Base-by-base conservation (phyloP, 352 stramenopile genomes). In the Phytopythium cucurbitacearum region DNA sequence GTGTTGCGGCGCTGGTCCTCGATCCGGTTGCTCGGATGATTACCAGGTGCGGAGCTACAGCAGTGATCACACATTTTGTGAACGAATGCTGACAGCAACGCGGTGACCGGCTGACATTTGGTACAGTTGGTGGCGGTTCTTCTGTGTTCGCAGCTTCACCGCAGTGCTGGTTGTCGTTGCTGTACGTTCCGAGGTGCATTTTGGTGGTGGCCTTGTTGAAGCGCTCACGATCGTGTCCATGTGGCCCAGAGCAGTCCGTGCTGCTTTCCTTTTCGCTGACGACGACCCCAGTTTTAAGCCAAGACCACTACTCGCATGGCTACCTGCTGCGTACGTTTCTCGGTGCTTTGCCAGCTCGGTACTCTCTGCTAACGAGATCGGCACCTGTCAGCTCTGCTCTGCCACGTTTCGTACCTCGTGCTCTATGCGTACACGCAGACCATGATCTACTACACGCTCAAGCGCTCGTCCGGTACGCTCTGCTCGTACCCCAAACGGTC, bases 351-450 rank as follows among this genome's bases (percentile, higher is more conserved):
- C 8, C 21, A 28, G 21, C 21, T 28, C 21, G 21, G 21, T 2
- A 28, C 2, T 2, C 21, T 28, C 21, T 2, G 21, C 21, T 28
- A 28, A 28, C 21, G 21, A 28, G 1, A 2, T 15, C 1, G 28
- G 13, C 33, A n/a, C 16, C 3, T 16, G 36, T 13, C 0, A 84
- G 69, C 80, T 0, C 54, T 88, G 4, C 39, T 70, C 8, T 59
- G 60, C 16, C 78, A 89, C 41, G 63, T 85, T 9, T 47, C 54
- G n/a, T 89, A 79, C 55, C 64, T 89, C 15, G 62, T 74, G 13
- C 49, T 75, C 7, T 87, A 77, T 48, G 65, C 76, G 1, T 90
- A 88, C 66, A 85, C 80, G 4, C 76, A 90, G 56, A 90, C 80
- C 7, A 90, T 88, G 76, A 62, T 87, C 15, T 90, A 81, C 52